Evolutionary conservation across 768 basidiomycete genomes (phyloP).

Genomic region (Boletellus ananas): DNA sequence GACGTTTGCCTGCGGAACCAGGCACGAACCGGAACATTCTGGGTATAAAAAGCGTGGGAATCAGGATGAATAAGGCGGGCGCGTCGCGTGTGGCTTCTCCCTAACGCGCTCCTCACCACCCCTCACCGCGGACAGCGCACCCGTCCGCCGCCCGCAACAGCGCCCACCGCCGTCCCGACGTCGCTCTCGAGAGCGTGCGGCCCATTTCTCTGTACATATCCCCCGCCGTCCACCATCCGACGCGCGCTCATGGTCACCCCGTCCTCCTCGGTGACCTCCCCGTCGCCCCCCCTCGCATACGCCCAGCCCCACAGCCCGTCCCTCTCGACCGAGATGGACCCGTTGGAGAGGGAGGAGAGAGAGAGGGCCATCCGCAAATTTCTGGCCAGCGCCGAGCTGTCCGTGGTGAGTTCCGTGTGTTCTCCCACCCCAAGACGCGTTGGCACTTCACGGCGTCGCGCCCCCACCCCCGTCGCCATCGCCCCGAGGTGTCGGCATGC

Average conservation of each 20-base stretch:
- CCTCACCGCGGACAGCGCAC: constrained; percentile 37
- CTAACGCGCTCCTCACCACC: constrained; percentile 37
- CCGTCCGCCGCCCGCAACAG: constrained; percentile 30
- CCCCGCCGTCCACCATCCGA: constrained; percentile 9
- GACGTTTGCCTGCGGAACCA: constrained; percentile 13
- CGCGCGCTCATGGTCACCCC: constrained; percentile 67
- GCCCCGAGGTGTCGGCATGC: not conserved
- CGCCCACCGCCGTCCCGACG: constrained; percentile 20
- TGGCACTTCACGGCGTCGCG: constrained; percentile 27
- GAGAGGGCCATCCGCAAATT: constrained; percentile 73
- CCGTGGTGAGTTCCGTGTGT: constrained; percentile 58
- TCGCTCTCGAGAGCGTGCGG: constrained; percentile 7
- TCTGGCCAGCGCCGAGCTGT: constrained; percentile 72
- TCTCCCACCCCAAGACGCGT: constrained; percentile 45
- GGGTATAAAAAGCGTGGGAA: constrained; percentile 32
- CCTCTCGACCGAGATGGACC: constrained; percentile 39
- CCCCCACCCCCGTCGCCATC: constrained; percentile 10
- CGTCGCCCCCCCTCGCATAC: constrained; percentile 71
- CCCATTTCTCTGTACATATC: constrained; percentile 20
- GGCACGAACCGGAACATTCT: constrained; percentile 21
- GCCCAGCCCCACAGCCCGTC: constrained; percentile 43
- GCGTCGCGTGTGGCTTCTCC: constrained; percentile 36
- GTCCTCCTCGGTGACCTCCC: constrained; percentile 77
- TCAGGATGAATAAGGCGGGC: constrained; percentile 35
- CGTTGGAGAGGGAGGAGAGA: constrained; percentile 53